Conservation (phyloP, 495 filamentous ascomycete species). For the Trichocladium uniseriatum region DNA sequence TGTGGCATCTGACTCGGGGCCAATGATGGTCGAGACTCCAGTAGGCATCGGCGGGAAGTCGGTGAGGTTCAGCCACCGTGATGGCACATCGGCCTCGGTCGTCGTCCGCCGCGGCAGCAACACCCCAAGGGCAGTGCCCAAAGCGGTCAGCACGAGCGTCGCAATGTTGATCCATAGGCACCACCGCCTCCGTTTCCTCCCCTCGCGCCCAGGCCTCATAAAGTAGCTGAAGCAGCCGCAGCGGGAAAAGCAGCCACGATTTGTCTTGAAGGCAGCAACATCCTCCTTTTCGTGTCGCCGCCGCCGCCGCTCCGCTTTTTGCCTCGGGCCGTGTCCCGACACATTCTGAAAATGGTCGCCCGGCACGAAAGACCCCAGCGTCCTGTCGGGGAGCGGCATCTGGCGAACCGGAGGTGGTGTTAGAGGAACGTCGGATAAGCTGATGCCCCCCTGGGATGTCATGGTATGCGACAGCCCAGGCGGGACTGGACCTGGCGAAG, state of each 20-base stretch:
- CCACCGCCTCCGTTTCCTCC: constrained; percentile 52
- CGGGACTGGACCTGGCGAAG: constrained; percentile 36
- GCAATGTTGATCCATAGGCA: constrained; percentile 45
- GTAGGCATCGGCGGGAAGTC: constrained; percentile 79
- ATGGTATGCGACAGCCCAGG: constrained; percentile 36
- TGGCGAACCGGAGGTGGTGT: constrained; percentile 15
- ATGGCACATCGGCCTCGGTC: constrained; percentile 26
- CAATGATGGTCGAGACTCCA: constrained; percentile 65
- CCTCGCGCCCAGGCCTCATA: constrained; percentile 51
- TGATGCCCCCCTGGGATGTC: constrained; percentile 39
- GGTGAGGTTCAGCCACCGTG: constrained; percentile 69
- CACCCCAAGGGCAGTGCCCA: constrained; percentile 51
- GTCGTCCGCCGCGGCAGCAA: constrained; percentile 45
- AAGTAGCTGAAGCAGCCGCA: constrained; percentile 57
- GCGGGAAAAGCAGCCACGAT: constrained; percentile 48
- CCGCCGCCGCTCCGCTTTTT: constrained; percentile 40
- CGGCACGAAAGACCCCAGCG: constrained; percentile 29
- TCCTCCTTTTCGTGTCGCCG: constrained; percentile 57
- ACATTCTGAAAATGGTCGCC: constrained; percentile 29
- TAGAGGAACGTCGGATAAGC: constrained; percentile 31
- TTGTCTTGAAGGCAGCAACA: constrained; percentile 41
- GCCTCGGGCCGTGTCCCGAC: constrained; percentile 19
- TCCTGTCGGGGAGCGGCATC: constrained; percentile 25
- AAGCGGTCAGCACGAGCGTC: constrained; percentile 49
- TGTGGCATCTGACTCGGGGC: constrained; percentile 47